Base-by-base conservation (phyloP, 2,329 filamentous ascomycete species). In the Colletotrichum horii region DNA sequence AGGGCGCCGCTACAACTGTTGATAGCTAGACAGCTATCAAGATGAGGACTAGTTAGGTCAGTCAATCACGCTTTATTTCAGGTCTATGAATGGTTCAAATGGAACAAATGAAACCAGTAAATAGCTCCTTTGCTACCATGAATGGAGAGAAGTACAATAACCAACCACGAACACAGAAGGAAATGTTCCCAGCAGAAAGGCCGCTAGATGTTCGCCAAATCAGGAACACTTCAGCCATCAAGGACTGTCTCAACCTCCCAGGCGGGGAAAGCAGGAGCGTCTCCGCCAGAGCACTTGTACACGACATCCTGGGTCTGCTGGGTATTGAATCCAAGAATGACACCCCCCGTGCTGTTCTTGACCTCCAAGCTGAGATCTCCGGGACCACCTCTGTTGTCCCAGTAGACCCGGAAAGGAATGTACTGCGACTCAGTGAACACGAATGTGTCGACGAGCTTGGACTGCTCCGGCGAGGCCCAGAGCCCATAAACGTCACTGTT, bases 1-100 rank as follows among this genome's bases (percentile, higher is more conserved):
- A 90, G 82, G 93, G 90, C 6, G 90, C 77, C 6, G 86, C 84
- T 22, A 73, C 28, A 9, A 75, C 73, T 32, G 58, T 69, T 38
- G 22, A 68, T 48, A 30, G 19, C 22, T 61, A 48, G 2, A 48
- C 43, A 48, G 43, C n/a, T 14, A 0, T 48, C 0, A 12, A 12
- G 19, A 22, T 48, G 12, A 16, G 11, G 43, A 1, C 11, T 48
- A 0, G 9, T 22, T 48, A 48, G n/a, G 43, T 3, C 43, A 3
- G n/a, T 22, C 11, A 3, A 3, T 1, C 4, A 48, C 19, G 43
- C 43, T 9, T 48, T 48, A 12, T 0, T 22, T n/a, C 43, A 48
- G 43, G 6, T 48, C 43, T 48, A 22, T n/a, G 19, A 48, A 22
- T 1, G 43, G 12, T 12, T 14, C 19, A n/a, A 12, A 11, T 19